phyloP scores from a whole-genome alignment of 352 stramenopile species.

The Globisporangium camurandrum region DNA sequence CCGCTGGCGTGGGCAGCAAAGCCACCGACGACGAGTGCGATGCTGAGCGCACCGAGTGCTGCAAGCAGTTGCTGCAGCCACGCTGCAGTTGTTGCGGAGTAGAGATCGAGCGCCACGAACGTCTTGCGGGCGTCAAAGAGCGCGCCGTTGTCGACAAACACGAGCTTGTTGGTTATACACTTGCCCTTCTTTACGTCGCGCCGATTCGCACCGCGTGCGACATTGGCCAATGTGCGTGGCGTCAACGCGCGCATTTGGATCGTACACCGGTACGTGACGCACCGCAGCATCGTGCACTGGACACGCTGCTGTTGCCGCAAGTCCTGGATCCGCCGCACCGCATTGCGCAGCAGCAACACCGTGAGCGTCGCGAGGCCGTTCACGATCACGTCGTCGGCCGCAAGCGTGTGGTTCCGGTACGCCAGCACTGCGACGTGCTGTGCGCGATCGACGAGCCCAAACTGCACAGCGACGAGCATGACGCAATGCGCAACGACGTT shows the following conservation, averaged over 20 bases:
- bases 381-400: slow-evolving; percentile 13
- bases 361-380: slow-evolving; percentile 8
- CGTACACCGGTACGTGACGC: slow-evolving; percentile 6
- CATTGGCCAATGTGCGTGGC: background rate
- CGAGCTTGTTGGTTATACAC: background rate
- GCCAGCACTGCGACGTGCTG: slow-evolving; percentile 1
- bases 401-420: slow-evolving; percentile 4
- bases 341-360: slow-evolving; percentile 14
- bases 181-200: background rate
- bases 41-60: background rate
- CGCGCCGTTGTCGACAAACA: background rate
- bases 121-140: slow-evolving; percentile 5
- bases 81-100: background rate
- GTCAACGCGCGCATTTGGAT: background rate
- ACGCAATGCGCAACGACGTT: background rate
- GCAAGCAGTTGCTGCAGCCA: background rate
- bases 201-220: too few species aligned
- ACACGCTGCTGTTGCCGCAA: background rate
- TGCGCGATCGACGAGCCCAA: background rate
- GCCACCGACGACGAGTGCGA: background rate
- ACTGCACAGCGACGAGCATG: slow-evolving; percentile 1
- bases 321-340: slow-evolving; percentile 8
- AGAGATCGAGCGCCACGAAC: slow-evolving; percentile 1
- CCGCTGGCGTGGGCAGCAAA: background rate
- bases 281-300: slow-evolving; percentile 1